Conservation (phyloP, 1,139 yeast genomes). For the Hanseniaspora gamundiae region DNA sequence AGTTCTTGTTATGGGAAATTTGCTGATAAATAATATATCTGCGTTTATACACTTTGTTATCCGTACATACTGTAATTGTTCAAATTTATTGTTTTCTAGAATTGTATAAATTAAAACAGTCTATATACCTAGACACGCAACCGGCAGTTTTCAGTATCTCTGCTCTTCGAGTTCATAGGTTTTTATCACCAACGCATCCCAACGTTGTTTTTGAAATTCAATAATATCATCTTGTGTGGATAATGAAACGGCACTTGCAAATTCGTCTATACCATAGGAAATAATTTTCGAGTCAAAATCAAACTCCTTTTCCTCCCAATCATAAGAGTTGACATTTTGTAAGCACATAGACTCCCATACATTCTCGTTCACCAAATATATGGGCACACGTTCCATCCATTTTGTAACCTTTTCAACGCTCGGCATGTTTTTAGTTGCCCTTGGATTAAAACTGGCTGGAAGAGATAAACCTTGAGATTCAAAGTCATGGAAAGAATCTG, state of each 20-base stretch:
- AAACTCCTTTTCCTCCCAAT: conserved; percentile 25
- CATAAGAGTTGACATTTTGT: conserved; percentile 13
- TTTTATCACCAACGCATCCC: conserved; percentile 20
- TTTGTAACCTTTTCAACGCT: conserved; percentile 45
- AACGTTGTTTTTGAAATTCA: conserved; percentile 19
- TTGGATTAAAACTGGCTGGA: conserved; percentile 42
- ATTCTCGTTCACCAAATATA: conserved; percentile 16
- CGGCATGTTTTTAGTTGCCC: conserved; percentile 46
- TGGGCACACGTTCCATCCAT: conserved; percentile 51
- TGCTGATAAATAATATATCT: not conserved
- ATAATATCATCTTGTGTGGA: conserved; percentile 19
- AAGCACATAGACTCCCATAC: conserved; percentile 15
- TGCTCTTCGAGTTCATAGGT: conserved; percentile 11
- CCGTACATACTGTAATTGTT: not conserved
- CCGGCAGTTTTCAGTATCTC: not conserved
- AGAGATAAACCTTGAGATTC: conserved; percentile 14
- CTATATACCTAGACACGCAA: no score
- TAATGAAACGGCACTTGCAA: conserved; percentile 7
- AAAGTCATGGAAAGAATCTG: not conserved
- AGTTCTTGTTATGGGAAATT: conserved; percentile 13
- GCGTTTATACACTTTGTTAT: not conserved
- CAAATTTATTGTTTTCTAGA: no score
- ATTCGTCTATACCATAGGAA: conserved; percentile 1
- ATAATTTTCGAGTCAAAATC: conserved; percentile 10
- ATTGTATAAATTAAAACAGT: no score